Evolutionary conservation across 2,329 filamentous ascomycete genomes (phyloP), one percentile per base, ranked within the genome.

Genomic region (Aspergillus hiratsukae): DNA sequence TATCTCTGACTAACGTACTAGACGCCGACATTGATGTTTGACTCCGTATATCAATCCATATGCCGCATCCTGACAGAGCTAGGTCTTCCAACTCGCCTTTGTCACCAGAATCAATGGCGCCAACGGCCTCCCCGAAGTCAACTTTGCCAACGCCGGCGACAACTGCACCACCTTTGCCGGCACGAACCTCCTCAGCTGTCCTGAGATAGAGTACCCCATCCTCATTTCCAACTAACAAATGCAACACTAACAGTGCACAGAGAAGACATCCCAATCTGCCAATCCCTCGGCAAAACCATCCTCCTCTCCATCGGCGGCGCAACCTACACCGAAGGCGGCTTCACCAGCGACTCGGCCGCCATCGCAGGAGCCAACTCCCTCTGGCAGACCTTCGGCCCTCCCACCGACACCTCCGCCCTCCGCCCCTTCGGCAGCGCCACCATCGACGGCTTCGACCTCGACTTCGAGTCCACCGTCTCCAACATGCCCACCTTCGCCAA

Each of bases 401-500:
- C 72, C 6, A 67, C 70, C 40, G 75, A 72, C 28, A 77, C 72
- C 46, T 72, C 70, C 1, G 75, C 75, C 4, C 78, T 83, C 55
- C 83, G 89, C 9, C 88, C 88, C 1, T 91, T 91, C 68, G 86
- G 86, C 54, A 72, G 75, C 10, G 83, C 85, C 9, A 77, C 83
- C 3, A 74, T 91, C 46, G 87, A 91, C 69, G 89, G 89, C 6
- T 90, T 91, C 70, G 88, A 91, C 72, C 84, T 91, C 60, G 88
- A 91, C 70, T 86, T 91, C 59, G 88, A 91, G 73, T 77, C 82
- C 4, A 71, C 72, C 2, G 80, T 82, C 11, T 71, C 72, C 50
- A 86, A 89, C 73, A 84, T 87, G 74, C 78, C 76, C 0, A 73
- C 81, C 1, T 88, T 90, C 63, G 86, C 80, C 1, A 75, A 78